Percentiles rank a stretch among this genome's conserved stretches.
Evolutionary conservation across 1,139 yeast species (phyloP).

Genomic region (Yamadazyma jaroonii): DNA sequence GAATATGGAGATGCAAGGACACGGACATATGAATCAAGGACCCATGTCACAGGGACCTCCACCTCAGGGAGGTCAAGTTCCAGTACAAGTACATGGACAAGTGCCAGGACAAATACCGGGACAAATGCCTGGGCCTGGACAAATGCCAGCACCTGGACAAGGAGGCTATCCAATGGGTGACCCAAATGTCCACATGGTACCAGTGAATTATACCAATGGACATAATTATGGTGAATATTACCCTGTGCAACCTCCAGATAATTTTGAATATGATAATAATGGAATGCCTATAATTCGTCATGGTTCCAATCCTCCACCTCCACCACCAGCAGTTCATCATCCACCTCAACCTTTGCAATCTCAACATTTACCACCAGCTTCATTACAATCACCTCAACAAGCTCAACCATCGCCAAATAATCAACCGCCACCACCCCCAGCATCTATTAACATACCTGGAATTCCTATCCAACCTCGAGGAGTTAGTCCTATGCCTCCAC

Average conservation of each 20-base stretch:
- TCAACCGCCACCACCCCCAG: too few species aligned
- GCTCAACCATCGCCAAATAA: background rate
- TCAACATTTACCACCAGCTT: constrained; percentile 2
- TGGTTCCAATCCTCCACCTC: background rate
- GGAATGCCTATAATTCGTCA: too few species aligned
- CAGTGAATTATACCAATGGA: background rate
- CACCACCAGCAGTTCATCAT: background rate
- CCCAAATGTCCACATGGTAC: too few species aligned
- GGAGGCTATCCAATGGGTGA: too few species aligned
- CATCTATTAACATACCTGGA: background rate
- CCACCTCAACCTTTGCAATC: background rate
- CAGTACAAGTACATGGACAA: too few species aligned
- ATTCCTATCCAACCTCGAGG: background rate
- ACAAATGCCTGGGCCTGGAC: background rate
- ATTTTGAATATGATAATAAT: background rate
- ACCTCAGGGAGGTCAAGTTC: too few species aligned
- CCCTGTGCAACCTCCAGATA: background rate
- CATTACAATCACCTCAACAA: background rate
- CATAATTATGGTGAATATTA: background rate
- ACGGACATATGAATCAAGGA: too few species aligned
- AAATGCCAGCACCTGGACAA: background rate
- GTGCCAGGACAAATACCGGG: background rate
- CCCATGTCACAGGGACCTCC: too few species aligned
- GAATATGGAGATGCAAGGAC: too few species aligned
- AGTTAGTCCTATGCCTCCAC: background rate